A percentile compares a stretch with the other conserved stretches of the same genome.
These are phyloP conservation scores for Daldinia sp. DNA, from an alignment of 2,329 filamentous ascomycete genomes.

Conservation along the genomic window DNA sequence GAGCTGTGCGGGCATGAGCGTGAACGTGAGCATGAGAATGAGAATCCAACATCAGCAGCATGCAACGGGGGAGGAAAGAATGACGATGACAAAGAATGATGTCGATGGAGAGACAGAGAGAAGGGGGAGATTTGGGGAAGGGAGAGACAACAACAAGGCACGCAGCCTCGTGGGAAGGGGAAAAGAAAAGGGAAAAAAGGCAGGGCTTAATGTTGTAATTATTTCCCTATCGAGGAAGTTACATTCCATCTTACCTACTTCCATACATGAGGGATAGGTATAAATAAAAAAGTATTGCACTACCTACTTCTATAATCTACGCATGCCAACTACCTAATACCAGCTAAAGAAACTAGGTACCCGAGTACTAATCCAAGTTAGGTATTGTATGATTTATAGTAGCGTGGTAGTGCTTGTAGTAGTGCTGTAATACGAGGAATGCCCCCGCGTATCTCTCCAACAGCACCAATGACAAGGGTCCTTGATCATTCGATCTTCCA, in stretches of 20 bases:
- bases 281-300: too few species aligned
- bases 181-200: not conserved
- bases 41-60: conserved; percentile 1
- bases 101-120: conserved; percentile 4
- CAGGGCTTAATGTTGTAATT: not conserved
- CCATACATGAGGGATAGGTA: too few species aligned
- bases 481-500: conserved; percentile 12
- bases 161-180: too few species aligned
- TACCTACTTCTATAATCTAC: not conserved
- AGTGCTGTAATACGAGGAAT: conserved; percentile 32
- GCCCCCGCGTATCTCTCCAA: conserved; percentile 25
- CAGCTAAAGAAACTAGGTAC: not conserved
- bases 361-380: not conserved
- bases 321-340: not conserved
- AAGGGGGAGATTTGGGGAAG: too few species aligned
- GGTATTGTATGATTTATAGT: not conserved
- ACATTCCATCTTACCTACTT: conserved; percentile 21
- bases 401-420: conserved; percentile 3
- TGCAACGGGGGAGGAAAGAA: not conserved
- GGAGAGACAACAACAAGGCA: too few species aligned
- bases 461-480: conserved; percentile 11
- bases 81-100: conserved; percentile 26
- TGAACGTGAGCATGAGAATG: not conserved
- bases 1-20: not conserved
- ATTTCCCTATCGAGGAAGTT: conserved; percentile 17